These are phyloP conservation scores for Capsicum baccatum DNA, from an alignment of 257 asterid species.

Conservation along the genomic window DNA sequence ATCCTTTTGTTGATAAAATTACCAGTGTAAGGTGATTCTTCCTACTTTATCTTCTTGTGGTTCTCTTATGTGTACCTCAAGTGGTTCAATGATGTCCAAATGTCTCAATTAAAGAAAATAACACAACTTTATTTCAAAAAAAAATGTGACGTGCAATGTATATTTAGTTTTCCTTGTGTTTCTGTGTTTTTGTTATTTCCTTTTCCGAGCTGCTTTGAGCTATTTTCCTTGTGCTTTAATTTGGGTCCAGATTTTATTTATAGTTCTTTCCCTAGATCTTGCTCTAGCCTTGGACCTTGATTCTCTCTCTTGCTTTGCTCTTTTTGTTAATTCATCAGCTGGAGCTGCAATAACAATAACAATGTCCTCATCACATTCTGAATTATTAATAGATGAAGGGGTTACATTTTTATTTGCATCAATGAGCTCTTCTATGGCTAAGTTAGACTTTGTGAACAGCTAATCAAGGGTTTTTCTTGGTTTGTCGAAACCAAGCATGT, in stretches of 20 bases:
- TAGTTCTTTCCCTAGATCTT: constrained; percentile 91
- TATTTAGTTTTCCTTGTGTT: too few species aligned
- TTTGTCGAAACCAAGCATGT: constrained; percentile 73
- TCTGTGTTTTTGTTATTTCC: too few species aligned
- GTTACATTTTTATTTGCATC: background rate
- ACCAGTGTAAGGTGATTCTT: background rate
- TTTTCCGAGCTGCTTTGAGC: too few species aligned
- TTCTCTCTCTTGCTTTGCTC: constrained; percentile 42
- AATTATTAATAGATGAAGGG: constrained; percentile 31
- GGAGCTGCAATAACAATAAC: background rate
- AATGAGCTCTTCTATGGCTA: constrained; percentile 65
- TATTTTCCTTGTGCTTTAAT: constrained; percentile 15
- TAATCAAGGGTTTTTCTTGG: constrained; percentile 94
- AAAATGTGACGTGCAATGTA: too few species aligned
- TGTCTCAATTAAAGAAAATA: background rate
- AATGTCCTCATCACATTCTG: constrained; percentile 37
- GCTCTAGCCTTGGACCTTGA: constrained; percentile 88
- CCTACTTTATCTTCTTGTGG: constrained; percentile 10
- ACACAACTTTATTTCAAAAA: background rate
- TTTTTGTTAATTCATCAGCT: background rate
- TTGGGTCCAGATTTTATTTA: constrained; percentile 52
- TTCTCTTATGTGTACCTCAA: too few species aligned
- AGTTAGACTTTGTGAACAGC: constrained; percentile 68
- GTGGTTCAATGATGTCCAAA: background rate
- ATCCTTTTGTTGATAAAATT: background rate